phyloP scores from a whole-genome alignment of 768 basidiomycete genomes.

The Auricularia sp. region DNA sequence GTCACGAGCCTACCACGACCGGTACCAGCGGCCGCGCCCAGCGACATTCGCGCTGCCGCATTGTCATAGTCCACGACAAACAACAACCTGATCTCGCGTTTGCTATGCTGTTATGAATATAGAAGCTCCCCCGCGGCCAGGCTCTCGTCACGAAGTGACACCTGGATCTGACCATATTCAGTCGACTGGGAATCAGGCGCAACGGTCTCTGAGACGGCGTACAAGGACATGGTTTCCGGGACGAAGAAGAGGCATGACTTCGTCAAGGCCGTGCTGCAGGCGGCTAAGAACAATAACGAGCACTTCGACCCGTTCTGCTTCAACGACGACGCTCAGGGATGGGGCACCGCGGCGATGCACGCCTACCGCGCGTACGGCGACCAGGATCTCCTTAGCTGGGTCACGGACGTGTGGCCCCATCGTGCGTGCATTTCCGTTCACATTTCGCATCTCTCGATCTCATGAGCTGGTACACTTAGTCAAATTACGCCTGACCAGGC shows the following conservation, averaged over 20 bases:
- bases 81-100: too few species aligned
- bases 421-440: slow-evolving; percentile 21
- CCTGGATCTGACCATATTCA: not conserved
- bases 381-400: slow-evolving; percentile 30
- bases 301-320: not conserved
- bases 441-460: too few species aligned
- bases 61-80: too few species aligned
- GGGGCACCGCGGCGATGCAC: slow-evolving; percentile 43
- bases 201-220: not conserved
- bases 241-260: not conserved
- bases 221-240: not conserved
- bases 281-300: not conserved
- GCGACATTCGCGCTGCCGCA: too few species aligned
- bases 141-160: not conserved
- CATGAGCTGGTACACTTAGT: slow-evolving; percentile 14
- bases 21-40: too few species aligned
- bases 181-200: not conserved
- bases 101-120: too few species aligned
- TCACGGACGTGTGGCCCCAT: slow-evolving; percentile 37
- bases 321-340: slow-evolving; percentile 24
- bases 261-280: not conserved
- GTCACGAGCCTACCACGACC: too few species aligned
- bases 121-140: not conserved
- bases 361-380: slow-evolving; percentile 40
- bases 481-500: slow-evolving; percentile 34